Evolutionary conservation across 1,284 basidiomycete species (phyloP), one percentile per base, ranked within the genome.

Genomic region (Naganishia sp.): DNA sequence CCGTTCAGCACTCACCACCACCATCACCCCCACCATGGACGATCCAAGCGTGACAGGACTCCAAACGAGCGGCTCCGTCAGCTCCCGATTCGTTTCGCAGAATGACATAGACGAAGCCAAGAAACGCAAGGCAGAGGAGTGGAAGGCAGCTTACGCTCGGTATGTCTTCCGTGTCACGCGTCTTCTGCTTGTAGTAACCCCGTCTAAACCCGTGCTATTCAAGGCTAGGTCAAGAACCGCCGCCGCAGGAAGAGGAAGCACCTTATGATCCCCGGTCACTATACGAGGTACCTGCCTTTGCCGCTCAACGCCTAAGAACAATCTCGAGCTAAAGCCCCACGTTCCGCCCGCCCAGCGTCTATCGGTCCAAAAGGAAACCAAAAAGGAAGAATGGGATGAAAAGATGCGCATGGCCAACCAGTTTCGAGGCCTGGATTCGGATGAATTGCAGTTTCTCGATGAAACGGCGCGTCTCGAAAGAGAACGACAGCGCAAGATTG

Each of bases 341-440:
- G 35, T 41, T 43, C 43, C 17, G 15, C 9, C 18, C n/a, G 52
- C 6, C 6, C 56, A 73, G 73, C 65, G 73, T 53, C 68, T 77
- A 17, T 68, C 73, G 66, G 43, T 69, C 13, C 71, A 76, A 46
- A 77, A 75, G 67, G 75, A 87, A 73, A 86, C 88, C 70, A 94
- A 94, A 78, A 90, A 92, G 80, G 91, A 94, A 79, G 90, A 93
- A 85, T 94, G 91, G 90, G 92, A 94, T 75, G 89, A 92, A 76
- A 90, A 90, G 76, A 91, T 89, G 75, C 94, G 93, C 77, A 84
- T 95, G 80, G 89, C 89, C 57, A 94, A 94, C 75, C 92, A 95
- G 74, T 95, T 94, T 75, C 87, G 92, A 67, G 90, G 92, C 1
- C 82, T 95, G 25, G 89, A 93, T 74, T 89, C 91, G 71, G 92